Evolutionary conservation across 1,284 basidiomycete species (phyloP).

Genomic region (Tausonia pullulans): DNA sequence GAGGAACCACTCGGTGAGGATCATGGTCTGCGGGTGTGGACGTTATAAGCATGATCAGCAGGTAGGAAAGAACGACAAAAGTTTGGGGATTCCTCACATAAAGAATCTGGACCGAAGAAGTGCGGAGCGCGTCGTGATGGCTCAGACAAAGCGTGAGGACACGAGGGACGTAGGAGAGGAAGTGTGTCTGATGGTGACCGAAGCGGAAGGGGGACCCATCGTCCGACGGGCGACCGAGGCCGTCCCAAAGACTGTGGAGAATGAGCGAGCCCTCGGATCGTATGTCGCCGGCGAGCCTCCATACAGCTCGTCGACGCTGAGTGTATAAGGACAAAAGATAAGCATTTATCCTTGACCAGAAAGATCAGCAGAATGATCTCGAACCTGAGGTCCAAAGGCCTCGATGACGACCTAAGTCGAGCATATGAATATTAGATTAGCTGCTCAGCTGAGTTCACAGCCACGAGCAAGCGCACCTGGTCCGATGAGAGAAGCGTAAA

Average conservation of each 20-base stretch:
- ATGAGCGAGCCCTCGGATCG: slow-evolving; percentile 85
- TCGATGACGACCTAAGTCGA: slow-evolving; percentile 59
- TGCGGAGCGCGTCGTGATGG: slow-evolving; percentile 83
- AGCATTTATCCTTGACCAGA: background rate
- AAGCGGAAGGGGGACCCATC: slow-evolving; percentile 1
- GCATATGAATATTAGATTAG: too few species aligned
- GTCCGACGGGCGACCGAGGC: slow-evolving; percentile 45
- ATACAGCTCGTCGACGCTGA: slow-evolving; percentile 65
- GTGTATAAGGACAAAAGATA: slow-evolving; percentile 1
- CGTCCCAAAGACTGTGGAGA: slow-evolving; percentile 72
- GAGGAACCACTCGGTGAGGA: slow-evolving; percentile 78
- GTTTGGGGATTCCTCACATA: slow-evolving; percentile 35
- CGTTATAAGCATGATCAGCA: background rate
- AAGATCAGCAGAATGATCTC: slow-evolving; percentile 19
- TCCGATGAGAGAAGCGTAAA: slow-evolving; percentile 78
- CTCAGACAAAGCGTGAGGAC: slow-evolving; percentile 88
- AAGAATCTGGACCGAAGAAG: slow-evolving; percentile 80
- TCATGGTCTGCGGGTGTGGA: slow-evolving; percentile 52
- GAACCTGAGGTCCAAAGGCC: slow-evolving; percentile 78
- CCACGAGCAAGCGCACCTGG: slow-evolving; percentile 35
- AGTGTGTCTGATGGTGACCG: slow-evolving; percentile 56
- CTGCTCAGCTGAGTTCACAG: too few species aligned
- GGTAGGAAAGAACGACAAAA: background rate
- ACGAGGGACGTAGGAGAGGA: slow-evolving; percentile 77
- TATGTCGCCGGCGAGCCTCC: slow-evolving; percentile 90